Conservation (phyloP, 805 yeast species). For the Trichomonascus vanleenenianus region DNA sequence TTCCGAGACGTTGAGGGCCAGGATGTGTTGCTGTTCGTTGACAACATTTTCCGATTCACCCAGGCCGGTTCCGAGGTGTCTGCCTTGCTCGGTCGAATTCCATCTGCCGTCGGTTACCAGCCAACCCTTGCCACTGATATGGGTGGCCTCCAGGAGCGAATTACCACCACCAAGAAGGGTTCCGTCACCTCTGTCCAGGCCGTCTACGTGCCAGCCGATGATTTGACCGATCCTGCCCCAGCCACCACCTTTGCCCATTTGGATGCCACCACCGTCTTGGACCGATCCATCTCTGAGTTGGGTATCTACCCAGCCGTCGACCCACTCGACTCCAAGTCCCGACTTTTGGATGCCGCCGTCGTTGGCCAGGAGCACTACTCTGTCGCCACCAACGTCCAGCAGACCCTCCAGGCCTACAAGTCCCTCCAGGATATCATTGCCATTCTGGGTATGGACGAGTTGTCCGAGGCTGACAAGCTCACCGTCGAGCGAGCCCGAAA, state of each 20-base stretch:
- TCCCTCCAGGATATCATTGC: constrained; percentile 99
- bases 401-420: constrained; percentile 98
- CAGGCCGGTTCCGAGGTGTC: constrained; percentile 99
- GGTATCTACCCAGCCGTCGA: constrained; percentile 99
- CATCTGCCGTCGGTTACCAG: constrained; percentile 99
- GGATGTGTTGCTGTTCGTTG: constrained; percentile 98
- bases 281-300: constrained; percentile 98
- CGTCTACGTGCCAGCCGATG: constrained; percentile 99
- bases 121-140: constrained; percentile 99
- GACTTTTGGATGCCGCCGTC: constrained; percentile 94
- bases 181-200: constrained; percentile 99
- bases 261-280: constrained; percentile 99
- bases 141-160: constrained; percentile 99
- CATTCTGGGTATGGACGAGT: constrained; percentile 99
- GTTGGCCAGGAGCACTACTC: constrained; percentile 99
- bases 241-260: constrained; percentile 99
- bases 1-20: constrained; percentile 99
- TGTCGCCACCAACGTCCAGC: constrained; percentile 91
- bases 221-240: constrained; percentile 99
- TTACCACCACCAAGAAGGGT: constrained; percentile 99
- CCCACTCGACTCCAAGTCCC: constrained; percentile 98
- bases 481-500: constrained; percentile 99
- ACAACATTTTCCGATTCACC: constrained; percentile 99
- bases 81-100: constrained; percentile 99
- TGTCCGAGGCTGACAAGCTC: constrained; percentile 96